These are phyloP conservation scores for Plectosphaerella plurivora DNA, from an alignment of 2,329 filamentous ascomycete genomes.

Conservation along the genomic window DNA sequence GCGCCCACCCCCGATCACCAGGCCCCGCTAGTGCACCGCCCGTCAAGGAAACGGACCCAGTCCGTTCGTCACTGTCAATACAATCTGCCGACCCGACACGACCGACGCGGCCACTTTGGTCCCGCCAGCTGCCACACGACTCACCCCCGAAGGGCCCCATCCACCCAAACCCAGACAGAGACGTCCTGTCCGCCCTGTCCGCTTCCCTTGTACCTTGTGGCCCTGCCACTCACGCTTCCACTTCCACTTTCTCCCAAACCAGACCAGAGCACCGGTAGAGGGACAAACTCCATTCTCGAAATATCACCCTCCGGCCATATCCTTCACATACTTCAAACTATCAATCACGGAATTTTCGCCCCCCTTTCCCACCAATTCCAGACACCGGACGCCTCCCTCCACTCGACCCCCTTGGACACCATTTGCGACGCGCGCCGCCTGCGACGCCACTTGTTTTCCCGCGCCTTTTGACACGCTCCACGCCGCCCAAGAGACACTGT, in stretches of 20 bases:
- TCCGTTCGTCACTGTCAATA: too few species aligned
- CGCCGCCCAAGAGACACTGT: slow-evolving; percentile 1
- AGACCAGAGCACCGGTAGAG: background rate
- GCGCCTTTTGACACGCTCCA: background rate
- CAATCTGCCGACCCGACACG: background rate
- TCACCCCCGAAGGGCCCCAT: background rate
- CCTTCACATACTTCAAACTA: too few species aligned
- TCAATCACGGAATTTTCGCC: too few species aligned
- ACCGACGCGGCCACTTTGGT: slow-evolving; percentile 1
- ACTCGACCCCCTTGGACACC: background rate
- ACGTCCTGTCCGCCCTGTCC: too few species aligned
- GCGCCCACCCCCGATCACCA: too few species aligned
- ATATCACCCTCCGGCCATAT: too few species aligned
- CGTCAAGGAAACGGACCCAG: too few species aligned
- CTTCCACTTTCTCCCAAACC: background rate
- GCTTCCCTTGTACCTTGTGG: too few species aligned
- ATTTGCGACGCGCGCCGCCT: background rate
- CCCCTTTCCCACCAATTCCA: background rate
- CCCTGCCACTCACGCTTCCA: too few species aligned
- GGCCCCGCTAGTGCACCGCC: too few species aligned
- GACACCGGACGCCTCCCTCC: background rate
- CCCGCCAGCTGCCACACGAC: slow-evolving; percentile 3
- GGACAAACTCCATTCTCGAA: too few species aligned
- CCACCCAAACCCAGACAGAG: too few species aligned
- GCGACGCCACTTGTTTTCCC: background rate